A percentile compares a stretch with the other conserved stretches of the same genome.
Conservation (phyloP, 306 rosid species). For the Medicago truncatula region MtrunA17r5.0-ANR NC_053043.1:5370501-5371000, state of each 20-base stretch:
- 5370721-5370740: neutral
- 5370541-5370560: too few relatives aligned
- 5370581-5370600: too few relatives aligned
- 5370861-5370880: conserved; percentile 24
- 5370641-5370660: too few relatives aligned
- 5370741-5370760: neutral
- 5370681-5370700: neutral
- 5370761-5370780: neutral
- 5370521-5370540: too few relatives aligned
- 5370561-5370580: too few relatives aligned
- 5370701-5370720: neutral
- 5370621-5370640: too few relatives aligned
- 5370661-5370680: too few relatives aligned
- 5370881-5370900: conserved; percentile 14
- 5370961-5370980: conserved; percentile 47
- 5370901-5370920: conserved; percentile 44
- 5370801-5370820: neutral
- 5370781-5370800: neutral
- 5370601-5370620: too few relatives aligned
- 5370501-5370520: too few relatives aligned
- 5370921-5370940: conserved; percentile 16
- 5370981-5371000: conserved; percentile 43
- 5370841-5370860: neutral
- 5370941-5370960: conserved; percentile 7
- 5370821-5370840: neutral